A percentile compares a stretch with the other conserved stretches of the same genome.
phyloP scores from a whole-genome alignment of 305 asterid species.

The Solanum chacoense region DNA sequence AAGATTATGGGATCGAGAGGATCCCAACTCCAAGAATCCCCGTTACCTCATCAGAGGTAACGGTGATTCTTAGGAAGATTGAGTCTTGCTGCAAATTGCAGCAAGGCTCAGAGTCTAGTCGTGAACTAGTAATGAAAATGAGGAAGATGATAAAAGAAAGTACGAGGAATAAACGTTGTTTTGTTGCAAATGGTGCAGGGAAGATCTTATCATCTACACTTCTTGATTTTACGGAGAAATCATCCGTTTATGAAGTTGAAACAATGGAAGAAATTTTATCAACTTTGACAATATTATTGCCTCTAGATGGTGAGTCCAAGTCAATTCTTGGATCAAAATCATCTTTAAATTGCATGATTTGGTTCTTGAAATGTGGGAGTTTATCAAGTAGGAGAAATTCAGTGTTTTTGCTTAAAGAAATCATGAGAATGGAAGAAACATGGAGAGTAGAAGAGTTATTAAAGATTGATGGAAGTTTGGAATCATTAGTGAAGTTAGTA shows the following conservation, averaged over 20 bases:
- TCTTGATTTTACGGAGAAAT: slow-evolving; percentile 12
- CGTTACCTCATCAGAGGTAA: slow-evolving; percentile 15
- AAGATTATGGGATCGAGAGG: slow-evolving; percentile 36
- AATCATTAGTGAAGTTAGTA: slow-evolving; percentile 24
- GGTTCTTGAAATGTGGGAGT: slow-evolving; percentile 28
- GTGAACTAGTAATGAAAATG: slow-evolving; percentile 18
- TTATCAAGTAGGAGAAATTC: slow-evolving; percentile 26
- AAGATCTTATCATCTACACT: slow-evolving; percentile 23
- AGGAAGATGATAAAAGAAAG: slow-evolving; percentile 26
- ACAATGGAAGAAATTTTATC: slow-evolving; percentile 30
- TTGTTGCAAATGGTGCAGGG: slow-evolving; percentile 18
- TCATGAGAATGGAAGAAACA: slow-evolving; percentile 9
- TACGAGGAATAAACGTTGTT: slow-evolving; percentile 27
- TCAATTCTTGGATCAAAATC: slow-evolving; percentile 15
- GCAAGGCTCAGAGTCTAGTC: slow-evolving; percentile 27
- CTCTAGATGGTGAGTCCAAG: slow-evolving; percentile 25
- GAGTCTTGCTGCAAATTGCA: background rate
- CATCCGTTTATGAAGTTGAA: background rate
- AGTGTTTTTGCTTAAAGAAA: slow-evolving; percentile 13
- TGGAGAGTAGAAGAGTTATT: slow-evolving; percentile 14
- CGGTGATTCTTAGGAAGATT: slow-evolving; percentile 9
- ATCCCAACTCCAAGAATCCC: slow-evolving; percentile 51
- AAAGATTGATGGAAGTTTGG: slow-evolving; percentile 12
- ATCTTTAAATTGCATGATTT: slow-evolving; percentile 17
- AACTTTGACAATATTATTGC: slow-evolving; percentile 14